Percentiles rank a stretch among this genome's conserved stretches.
Evolutionary conservation across 108 stramenopile genomes (phyloP).

Genomic region (Conticribra guillardii): DNA sequence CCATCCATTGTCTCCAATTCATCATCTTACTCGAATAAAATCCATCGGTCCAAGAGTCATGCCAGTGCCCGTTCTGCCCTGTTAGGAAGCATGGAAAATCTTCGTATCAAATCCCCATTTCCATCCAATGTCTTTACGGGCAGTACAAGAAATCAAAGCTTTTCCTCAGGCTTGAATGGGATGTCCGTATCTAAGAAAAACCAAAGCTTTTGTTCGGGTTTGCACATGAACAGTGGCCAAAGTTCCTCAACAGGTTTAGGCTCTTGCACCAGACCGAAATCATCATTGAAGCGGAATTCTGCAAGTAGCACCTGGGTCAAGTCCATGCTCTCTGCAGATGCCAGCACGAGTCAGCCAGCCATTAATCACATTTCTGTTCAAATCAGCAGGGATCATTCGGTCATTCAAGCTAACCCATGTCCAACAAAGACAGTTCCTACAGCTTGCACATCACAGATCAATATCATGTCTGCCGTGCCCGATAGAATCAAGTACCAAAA

Average conservation of each 20-base stretch:
- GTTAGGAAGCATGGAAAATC: not conserved
- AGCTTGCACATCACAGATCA: not conserved
- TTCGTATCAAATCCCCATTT: not conserved
- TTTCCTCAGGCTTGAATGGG: too few species aligned
- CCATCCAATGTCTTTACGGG: too few species aligned
- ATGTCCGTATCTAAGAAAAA: too few species aligned
- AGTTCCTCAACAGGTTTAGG: too few species aligned
- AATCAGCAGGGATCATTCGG: not conserved
- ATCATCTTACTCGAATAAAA: constrained; percentile 17
- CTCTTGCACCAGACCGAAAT: too few species aligned
- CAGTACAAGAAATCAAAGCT: too few species aligned
- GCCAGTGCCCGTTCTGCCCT: not conserved
- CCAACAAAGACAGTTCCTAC: constrained; percentile 4
- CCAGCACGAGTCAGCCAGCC: not conserved
- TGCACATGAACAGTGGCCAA: too few species aligned
- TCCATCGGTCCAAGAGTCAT: constrained; percentile 17
- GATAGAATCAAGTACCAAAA: constrained; percentile 45
- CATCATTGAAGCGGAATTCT: not conserved
- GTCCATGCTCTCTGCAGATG: not conserved
- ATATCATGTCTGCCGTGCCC: constrained; percentile 37
- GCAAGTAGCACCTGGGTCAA: not conserved
- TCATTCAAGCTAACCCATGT: not conserved
- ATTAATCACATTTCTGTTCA: not conserved
- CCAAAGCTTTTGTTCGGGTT: too few species aligned
- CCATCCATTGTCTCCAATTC: constrained; percentile 3